Conservation (phyloP, 768 basidiomycete species). For the Steccherinum ochraceum region DNA sequence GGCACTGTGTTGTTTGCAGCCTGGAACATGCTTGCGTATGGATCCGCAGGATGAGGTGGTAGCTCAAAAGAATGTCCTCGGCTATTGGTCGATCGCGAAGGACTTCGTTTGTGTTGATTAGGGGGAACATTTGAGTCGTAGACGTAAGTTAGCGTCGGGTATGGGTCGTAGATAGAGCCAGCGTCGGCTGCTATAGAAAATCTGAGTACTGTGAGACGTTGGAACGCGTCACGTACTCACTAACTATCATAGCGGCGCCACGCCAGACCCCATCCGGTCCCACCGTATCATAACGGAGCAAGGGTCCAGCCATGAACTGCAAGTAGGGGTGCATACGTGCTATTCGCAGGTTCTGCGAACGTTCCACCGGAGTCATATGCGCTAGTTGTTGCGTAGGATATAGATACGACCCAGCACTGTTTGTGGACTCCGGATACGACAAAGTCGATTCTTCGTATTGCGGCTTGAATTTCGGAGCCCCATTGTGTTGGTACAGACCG, state of each 20-base stretch:
- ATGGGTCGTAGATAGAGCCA: slow-evolving; percentile 72
- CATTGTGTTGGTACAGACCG: slow-evolving; percentile 5
- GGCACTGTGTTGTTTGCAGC: slow-evolving; percentile 4
- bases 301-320: slow-evolving; percentile 88
- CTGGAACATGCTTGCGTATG: slow-evolving; percentile 38
- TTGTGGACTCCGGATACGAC: slow-evolving; percentile 5
- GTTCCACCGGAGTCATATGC: slow-evolving; percentile 54
- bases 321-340: slow-evolving; percentile 77
- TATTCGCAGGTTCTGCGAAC: slow-evolving; percentile 50
- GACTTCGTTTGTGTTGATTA: slow-evolving; percentile 1
- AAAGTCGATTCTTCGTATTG: background rate
- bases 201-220: slow-evolving; percentile 3
- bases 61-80: slow-evolving; percentile 42
- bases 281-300: slow-evolving; percentile 87
- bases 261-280: slow-evolving; percentile 76
- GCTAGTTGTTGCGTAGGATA: slow-evolving; percentile 33
- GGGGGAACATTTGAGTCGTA: slow-evolving; percentile 54
- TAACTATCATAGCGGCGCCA: slow-evolving; percentile 85
- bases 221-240: slow-evolving; percentile 37
- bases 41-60: slow-evolving; percentile 71
- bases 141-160: slow-evolving; percentile 60
- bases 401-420: slow-evolving; percentile 13
- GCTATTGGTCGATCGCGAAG: background rate
- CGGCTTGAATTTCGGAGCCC: background rate
- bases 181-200: slow-evolving; percentile 57